Evolutionary conservation across 106 monocot genomes (phyloP), one percentile per base, ranked within the genome.

Genomic region (Dioscorea alata): DNA sequence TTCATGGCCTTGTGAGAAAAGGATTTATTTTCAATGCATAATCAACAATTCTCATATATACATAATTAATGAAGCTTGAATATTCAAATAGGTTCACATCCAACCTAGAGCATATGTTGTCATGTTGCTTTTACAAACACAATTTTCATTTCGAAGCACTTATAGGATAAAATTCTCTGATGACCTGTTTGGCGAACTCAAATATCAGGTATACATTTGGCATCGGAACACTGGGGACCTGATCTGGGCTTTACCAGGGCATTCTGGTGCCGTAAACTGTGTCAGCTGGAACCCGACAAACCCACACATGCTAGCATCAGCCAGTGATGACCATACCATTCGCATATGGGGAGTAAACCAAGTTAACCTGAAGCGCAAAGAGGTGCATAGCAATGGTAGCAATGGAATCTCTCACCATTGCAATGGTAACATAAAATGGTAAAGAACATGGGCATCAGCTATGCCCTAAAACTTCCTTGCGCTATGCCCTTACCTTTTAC

Each of bases 231-330:
- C 81, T 21, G 61, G 61, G 15, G 60, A 81, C 52, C 50, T 75
- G 25, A 63, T 81, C 66, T 33, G 48, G 20, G 71, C 66, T 31
- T 31, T 82, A 48, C 50, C 72, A 33, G 81, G 81, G 42, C 81
- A 82, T 63, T 61, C 76, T 4, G 81, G 81, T 49, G 54, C 76
- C 10, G 76, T 82, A 4, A 82, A 76, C 48, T 76, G 81, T 68
- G 81, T 82, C 28, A 82, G 81, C 60, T 82, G 81, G 81, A 82
- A 82, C 60, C 81, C 81, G 1, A 58, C 32, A 31, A 76, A 82
- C 57, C 81, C 76, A 14, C 72, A 73, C 53, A 82, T 82, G 76
- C 72, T 82, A 24, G 81, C 81, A 17, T 82, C 81, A 33, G 81
- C 72, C n/a, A 76, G 81, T 32, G 81, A 82, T 19, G 81, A 82